Conservation (phyloP, 352 stramenopile genomes). For the Aphanomyces stellatus region DNA sequence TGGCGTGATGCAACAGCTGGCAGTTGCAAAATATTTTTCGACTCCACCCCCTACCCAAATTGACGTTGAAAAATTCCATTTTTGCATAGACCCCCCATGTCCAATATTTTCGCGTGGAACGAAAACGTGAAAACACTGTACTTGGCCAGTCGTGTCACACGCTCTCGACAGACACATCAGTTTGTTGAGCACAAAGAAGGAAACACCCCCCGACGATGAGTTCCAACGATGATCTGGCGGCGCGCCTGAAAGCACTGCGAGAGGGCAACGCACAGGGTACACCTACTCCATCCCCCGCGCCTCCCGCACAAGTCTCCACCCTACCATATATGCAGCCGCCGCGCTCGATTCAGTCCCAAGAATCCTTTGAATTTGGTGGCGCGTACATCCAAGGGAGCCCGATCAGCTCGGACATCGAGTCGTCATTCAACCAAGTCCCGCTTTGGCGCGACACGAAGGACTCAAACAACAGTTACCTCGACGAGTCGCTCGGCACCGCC, state of each 20-base stretch:
- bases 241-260: slow-evolving; percentile 8
- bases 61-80: no score
- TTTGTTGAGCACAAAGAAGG: neutral
- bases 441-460: slow-evolving; percentile 20
- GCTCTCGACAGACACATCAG: neutral
- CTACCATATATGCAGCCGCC: neutral
- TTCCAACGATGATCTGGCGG: slow-evolving; percentile 4
- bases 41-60: neutral
- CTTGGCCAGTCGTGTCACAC: no score
- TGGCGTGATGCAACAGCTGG: no score
- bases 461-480: slow-evolving; percentile 8
- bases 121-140: no score
- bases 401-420: slow-evolving; percentile 2
- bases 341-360: neutral
- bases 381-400: slow-evolving; percentile 8
- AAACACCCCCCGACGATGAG: neutral
- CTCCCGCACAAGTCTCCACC: neutral
- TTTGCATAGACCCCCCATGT: no score
- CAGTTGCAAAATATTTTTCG: neutral
- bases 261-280: neutral
- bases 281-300: neutral
- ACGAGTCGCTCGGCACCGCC: neutral
- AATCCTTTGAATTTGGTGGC: slow-evolving; percentile 19
- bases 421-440: slow-evolving; percentile 14
- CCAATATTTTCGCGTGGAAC: no score